Conservation (phyloP, 108 stramenopile species). For the Conticribra guillardii region DNA sequence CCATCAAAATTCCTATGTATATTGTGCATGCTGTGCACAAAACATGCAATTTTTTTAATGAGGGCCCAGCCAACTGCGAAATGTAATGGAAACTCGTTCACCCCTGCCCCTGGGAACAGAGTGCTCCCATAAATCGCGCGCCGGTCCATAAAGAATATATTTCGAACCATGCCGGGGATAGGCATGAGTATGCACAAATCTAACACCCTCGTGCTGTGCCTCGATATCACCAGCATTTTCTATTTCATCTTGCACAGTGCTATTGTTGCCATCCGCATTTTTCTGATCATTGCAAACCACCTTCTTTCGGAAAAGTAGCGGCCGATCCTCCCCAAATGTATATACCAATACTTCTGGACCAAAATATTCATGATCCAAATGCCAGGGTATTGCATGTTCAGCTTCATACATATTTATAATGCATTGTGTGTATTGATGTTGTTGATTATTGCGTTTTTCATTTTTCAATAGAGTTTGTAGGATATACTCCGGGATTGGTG, state of each 20-base stretch:
- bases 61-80: not conserved
- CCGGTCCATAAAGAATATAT: not conserved
- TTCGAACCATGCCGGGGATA: not conserved
- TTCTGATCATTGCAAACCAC: not conserved
- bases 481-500: too few relatives aligned
- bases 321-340: not conserved
- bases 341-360: not conserved
- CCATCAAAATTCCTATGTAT: too few relatives aligned
- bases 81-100: not conserved
- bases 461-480: not conserved
- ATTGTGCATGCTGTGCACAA: not conserved
- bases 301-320: not conserved
- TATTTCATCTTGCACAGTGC: too few relatives aligned
- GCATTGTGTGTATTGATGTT: not conserved
- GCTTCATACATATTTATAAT: not conserved
- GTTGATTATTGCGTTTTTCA: not conserved
- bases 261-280: too few relatives aligned
- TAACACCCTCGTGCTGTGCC: too few relatives aligned
- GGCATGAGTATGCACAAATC: not conserved
- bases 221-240: too few relatives aligned
- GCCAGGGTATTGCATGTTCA: not conserved
- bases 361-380: not conserved
- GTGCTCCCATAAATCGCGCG: not conserved
- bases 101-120: not conserved
- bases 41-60: not conserved